A percentile compares a stretch with the other conserved stretches of the same genome.
Conservation (phyloP, 306 rosid species). For the Rosa persica region DNA sequence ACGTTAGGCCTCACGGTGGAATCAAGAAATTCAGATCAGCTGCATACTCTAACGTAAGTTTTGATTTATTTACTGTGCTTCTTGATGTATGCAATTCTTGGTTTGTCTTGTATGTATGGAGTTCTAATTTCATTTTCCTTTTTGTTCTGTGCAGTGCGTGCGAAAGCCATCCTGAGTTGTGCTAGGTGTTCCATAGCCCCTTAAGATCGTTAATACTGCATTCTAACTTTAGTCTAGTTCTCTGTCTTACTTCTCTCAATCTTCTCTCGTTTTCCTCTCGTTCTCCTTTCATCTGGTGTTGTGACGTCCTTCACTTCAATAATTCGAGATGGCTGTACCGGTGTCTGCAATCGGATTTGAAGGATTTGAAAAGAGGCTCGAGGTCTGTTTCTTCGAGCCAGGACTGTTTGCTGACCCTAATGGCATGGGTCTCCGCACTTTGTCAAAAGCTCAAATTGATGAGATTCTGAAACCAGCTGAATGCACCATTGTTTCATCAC, state of each 20-base stretch:
- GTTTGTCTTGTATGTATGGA: background rate
- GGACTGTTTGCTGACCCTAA: slow-evolving; percentile 64
- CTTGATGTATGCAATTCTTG: background rate
- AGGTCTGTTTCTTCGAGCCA: slow-evolving; percentile 66
- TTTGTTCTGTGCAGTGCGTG: slow-evolving; percentile 65
- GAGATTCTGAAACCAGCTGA: slow-evolving; percentile 82
- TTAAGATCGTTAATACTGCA: slow-evolving; percentile 26
- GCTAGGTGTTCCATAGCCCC: slow-evolving; percentile 35
- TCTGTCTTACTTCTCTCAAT: slow-evolving; percentile 20
- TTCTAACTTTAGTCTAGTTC: slow-evolving; percentile 15
- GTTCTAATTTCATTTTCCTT: background rate
- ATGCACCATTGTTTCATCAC: slow-evolving; percentile 85
- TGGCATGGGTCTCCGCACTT: slow-evolving; percentile 73
- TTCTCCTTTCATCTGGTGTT: slow-evolving; percentile 15
- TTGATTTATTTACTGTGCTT: background rate
- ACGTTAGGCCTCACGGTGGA: slow-evolving; percentile 95
- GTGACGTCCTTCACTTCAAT: slow-evolving; percentile 7
- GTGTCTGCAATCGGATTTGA: slow-evolving; percentile 89
- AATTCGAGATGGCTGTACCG: slow-evolving; percentile 55
- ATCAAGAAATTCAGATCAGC: slow-evolving; percentile 95
- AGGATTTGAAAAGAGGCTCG: slow-evolving; percentile 96
- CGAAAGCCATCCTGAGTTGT: slow-evolving; percentile 84
- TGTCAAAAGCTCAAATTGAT: slow-evolving; percentile 65
- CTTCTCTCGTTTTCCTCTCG: slow-evolving; percentile 20
- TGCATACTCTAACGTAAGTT: slow-evolving; percentile 96